phyloP scores from a whole-genome alignment of 2,329 filamentous ascomycete genomes.

The Penicillium sp. region DNA sequence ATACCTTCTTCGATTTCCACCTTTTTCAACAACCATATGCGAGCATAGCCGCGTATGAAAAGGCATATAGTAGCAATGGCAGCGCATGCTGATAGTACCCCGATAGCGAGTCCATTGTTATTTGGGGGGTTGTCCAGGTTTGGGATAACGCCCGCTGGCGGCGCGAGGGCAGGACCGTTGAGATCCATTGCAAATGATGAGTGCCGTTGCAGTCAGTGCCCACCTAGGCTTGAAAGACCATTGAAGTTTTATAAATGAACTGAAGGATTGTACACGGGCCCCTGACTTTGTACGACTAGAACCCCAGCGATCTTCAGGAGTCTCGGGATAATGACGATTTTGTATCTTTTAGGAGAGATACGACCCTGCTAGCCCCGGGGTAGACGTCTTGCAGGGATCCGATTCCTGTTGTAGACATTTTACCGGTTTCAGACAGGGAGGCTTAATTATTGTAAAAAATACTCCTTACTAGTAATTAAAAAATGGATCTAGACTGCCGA shows the following conservation, averaged over 20 bases:
- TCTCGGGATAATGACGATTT: background rate
- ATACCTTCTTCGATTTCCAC: too few relatives aligned
- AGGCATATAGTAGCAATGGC: too few relatives aligned
- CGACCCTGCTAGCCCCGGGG: background rate
- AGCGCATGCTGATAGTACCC: too few relatives aligned
- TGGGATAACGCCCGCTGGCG: too few relatives aligned
- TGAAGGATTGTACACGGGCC: background rate
- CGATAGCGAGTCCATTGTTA: too few relatives aligned
- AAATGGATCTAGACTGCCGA: background rate
- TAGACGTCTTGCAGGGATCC: background rate
- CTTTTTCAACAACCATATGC: too few relatives aligned
- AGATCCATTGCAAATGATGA: too few relatives aligned
- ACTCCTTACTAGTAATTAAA: background rate
- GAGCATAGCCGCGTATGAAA: too few relatives aligned
- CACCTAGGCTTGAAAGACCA: too few relatives aligned
- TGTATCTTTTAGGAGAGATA: background rate
- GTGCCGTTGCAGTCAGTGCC: too few relatives aligned
- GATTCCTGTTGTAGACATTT: background rate
- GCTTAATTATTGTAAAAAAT: background rate
- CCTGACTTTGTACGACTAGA: background rate
- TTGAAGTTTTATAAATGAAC: background rate
- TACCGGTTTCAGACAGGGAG: background rate
- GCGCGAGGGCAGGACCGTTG: too few relatives aligned
- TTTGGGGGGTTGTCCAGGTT: too few relatives aligned
- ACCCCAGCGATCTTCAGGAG: background rate